Conservation (phyloP, 1,284 basidiomycete species). For the Trametes sp. region DNA sequence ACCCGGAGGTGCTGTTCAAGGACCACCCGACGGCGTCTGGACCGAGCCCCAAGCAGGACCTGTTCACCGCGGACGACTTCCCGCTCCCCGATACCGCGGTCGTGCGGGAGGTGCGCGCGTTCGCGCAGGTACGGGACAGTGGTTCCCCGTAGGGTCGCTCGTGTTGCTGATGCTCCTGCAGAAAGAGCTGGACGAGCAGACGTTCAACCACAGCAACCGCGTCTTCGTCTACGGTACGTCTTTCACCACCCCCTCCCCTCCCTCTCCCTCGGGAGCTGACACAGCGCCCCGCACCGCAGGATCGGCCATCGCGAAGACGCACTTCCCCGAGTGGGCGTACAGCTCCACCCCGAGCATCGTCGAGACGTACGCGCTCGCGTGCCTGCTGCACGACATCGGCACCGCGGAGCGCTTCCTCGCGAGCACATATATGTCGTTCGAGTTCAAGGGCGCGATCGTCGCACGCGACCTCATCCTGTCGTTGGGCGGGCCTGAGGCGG, state of each 20-base stretch:
- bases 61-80: constrained; percentile 50
- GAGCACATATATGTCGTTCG: constrained; percentile 64
- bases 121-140: constrained; percentile 46
- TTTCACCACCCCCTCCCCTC: not conserved
- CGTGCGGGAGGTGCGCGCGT: constrained; percentile 49
- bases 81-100: constrained; percentile 54
- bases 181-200: constrained; percentile 57
- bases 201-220: constrained; percentile 59
- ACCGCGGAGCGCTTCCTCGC: constrained; percentile 57
- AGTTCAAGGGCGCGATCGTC: constrained; percentile 65
- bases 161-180: constrained; percentile 24
- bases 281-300: constrained; percentile 38
- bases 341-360: constrained; percentile 37
- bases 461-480: constrained; percentile 57
- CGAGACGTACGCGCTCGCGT: constrained; percentile 61
- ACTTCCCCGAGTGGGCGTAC: constrained; percentile 57
- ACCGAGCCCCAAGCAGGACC: constrained; percentile 54
- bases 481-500: constrained; percentile 54
- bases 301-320: constrained; percentile 54
- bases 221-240: constrained; percentile 56
- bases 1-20: constrained; percentile 57
- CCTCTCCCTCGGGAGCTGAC: too few species aligned
- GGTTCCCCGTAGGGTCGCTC: too few species aligned
- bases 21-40: constrained; percentile 56
- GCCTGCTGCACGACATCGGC: constrained; percentile 64